phyloP scores from a whole-genome alignment of 208 protist species.

The Trichomonas tenax region DNA sequence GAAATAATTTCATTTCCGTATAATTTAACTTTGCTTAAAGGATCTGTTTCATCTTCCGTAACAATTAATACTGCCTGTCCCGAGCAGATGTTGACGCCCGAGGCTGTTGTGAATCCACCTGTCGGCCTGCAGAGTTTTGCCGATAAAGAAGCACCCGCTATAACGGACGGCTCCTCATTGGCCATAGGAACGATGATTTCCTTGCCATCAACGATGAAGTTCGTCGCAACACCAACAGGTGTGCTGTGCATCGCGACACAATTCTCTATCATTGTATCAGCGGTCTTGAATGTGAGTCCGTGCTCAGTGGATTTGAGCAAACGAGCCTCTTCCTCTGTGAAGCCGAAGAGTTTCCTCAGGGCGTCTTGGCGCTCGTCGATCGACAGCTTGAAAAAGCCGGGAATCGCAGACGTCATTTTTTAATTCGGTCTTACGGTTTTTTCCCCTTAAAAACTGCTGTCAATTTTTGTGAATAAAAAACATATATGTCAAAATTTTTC shows the following conservation, averaged over 20 bases:
- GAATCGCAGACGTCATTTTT: not conserved
- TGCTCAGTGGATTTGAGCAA: not conserved
- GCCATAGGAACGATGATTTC: not conserved
- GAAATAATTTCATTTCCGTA: not conserved
- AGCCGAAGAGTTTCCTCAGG: not conserved
- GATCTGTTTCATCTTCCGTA: not conserved
- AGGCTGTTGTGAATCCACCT: not conserved
- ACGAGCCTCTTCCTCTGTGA: not conserved
- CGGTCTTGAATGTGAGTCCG: not conserved
- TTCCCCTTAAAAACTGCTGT: too few species aligned
- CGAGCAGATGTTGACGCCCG: not conserved
- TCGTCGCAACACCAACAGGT: not conserved
- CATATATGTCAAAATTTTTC: too few species aligned
- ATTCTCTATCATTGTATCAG: slow-evolving; percentile 20
- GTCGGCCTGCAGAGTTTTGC: not conserved
- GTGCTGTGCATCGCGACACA: not conserved
- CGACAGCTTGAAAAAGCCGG: not conserved
- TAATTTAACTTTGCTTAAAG: not conserved
- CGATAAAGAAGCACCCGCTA: not conserved
- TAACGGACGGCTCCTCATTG: slow-evolving; percentile 11
- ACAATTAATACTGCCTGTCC: not conserved
- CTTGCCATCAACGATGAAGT: slow-evolving; percentile 1
- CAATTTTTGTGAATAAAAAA: too few species aligned
- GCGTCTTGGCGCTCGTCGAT: not conserved
- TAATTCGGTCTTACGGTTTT: too few species aligned